Conservation (phyloP, 2,329 filamentous ascomycete species). For the Boeremia lycopersici region DNA sequence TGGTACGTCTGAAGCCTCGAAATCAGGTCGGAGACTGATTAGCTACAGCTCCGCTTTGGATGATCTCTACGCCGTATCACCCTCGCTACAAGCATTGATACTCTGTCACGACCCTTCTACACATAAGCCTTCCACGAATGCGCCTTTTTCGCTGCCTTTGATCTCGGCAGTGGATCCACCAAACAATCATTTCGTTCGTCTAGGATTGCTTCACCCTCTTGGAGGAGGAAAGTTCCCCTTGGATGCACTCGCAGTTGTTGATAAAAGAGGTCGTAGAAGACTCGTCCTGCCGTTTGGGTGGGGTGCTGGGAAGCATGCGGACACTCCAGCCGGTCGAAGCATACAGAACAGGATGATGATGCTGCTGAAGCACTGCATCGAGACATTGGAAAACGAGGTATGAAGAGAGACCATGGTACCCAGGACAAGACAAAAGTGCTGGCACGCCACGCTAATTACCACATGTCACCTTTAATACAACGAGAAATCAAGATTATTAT, state of each 20-base stretch:
- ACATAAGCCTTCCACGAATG: conserved; percentile 32
- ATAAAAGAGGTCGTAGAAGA: conserved; percentile 44
- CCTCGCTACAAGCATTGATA: conserved; percentile 41
- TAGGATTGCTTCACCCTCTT: conserved; percentile 53
- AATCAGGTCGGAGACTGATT: conserved; percentile 1
- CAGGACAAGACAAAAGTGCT: background rate
- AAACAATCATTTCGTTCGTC: conserved; percentile 46
- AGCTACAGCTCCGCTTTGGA: conserved; percentile 33
- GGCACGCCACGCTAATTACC: background rate
- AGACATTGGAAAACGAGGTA: conserved; percentile 27
- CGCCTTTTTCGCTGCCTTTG: conserved; percentile 38
- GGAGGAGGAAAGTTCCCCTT: conserved; percentile 52
- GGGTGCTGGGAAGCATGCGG: conserved; percentile 49
- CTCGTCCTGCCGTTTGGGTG: conserved; percentile 54
- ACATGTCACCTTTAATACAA: background rate
- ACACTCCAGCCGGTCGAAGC: conserved; percentile 35
- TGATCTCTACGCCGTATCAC: conserved; percentile 40
- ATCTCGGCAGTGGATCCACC: conserved; percentile 40
- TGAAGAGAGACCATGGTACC: background rate
- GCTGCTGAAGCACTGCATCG: conserved; percentile 35
- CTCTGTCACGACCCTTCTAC: conserved; percentile 43
- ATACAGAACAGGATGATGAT: conserved; percentile 39
- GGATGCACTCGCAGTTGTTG: conserved; percentile 53
- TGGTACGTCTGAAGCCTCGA: conserved; percentile 29
- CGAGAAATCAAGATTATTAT: background rate